Evolutionary conservation across 805 yeast species (phyloP), one percentile per base, ranked within the genome.

Genomic region (Pichia phayaonensis): DNA sequence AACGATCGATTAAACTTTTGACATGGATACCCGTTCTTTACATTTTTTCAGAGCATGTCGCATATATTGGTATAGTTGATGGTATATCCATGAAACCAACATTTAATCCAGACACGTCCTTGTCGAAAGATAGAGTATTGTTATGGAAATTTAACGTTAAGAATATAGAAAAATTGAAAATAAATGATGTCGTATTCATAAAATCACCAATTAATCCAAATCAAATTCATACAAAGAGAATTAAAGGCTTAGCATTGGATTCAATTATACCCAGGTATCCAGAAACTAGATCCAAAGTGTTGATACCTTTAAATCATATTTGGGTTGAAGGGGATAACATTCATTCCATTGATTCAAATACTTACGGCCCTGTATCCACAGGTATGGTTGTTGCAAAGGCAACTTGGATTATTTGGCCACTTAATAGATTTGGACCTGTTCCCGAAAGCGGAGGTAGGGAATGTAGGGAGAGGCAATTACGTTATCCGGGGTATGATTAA

Each of bases 301-400:
- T 69, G 34, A 70, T 92, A 2, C 97, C 97, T 2, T 68, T 85
- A 49, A 84, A 81, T 59, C 97, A 92, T 62, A 58, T 88, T 8
- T 92, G 97, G 97, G 90, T 90, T 0, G 97, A 92, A 64, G 98
- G 98, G 8, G 98, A 92, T 65, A 90, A 88, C 62, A 66, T 79
- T 16, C 92, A 84, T 60, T 84, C 95, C 0, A 71, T 90, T 2
- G 98, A 92, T 67, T 83, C 92, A 47, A 90, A 90, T 64, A 77
- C 75, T 10, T 92, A 86, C 69, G 98, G 98, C 0, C 96, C 97
- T 0, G 76, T 92, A 0, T 83, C 95, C 16, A 76, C 81, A 39
- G 96, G 92, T 0, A 68, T 92, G 51, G 82, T 90, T 22, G 61
- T 86, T 12, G 97, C 97, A 1, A 85, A 80, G 59, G 96, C 85